Evolutionary conservation across 2,329 filamentous ascomycete species (phyloP).

Genomic region (Xylariaceae sp.): DNA sequence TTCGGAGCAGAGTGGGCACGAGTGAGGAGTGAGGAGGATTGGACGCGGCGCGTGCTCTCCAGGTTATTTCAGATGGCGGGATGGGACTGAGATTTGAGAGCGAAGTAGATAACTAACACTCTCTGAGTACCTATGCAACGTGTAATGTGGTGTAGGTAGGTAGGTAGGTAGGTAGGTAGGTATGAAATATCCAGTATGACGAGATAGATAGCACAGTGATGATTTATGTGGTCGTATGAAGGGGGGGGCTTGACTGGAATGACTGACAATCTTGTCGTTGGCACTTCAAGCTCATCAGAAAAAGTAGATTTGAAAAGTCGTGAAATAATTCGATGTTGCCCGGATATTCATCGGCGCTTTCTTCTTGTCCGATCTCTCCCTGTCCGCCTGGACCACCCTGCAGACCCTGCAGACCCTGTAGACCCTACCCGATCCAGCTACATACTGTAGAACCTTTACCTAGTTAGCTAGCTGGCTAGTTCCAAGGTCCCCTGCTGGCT

Average conservation of each 20-base stretch:
- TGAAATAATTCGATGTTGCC: not conserved
- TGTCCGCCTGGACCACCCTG: too few relatives aligned
- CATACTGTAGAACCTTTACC: too few relatives aligned
- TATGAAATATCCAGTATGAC: slow-evolving; percentile 2
- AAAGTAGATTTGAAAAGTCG: slow-evolving; percentile 15
- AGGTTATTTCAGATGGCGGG: too few relatives aligned
- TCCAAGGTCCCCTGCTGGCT: too few relatives aligned
- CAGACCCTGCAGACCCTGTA: too few relatives aligned
- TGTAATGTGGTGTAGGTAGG: not conserved
- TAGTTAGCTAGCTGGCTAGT: too few relatives aligned
- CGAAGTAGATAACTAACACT: too few relatives aligned
- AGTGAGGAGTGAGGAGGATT: not conserved
- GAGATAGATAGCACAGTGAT: not conserved
- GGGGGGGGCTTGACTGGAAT: slow-evolving; percentile 21
- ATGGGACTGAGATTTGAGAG: too few relatives aligned
- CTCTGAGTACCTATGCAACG: not conserved
- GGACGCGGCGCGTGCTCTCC: too few relatives aligned
- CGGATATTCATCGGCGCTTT: not conserved
- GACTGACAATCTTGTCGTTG: slow-evolving; percentile 25
- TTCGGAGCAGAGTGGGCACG: not conserved
- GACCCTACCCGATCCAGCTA: too few relatives aligned
- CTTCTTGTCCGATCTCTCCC: not conserved
- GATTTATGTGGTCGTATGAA: slow-evolving; percentile 7
- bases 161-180: not conserved
- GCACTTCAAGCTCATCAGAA: slow-evolving; percentile 10